Percentiles rank a stretch among this genome's conserved stretches.
Conservation (phyloP, 495 filamentous ascomycete genomes). For the Tuber umbilicatum region DNA sequence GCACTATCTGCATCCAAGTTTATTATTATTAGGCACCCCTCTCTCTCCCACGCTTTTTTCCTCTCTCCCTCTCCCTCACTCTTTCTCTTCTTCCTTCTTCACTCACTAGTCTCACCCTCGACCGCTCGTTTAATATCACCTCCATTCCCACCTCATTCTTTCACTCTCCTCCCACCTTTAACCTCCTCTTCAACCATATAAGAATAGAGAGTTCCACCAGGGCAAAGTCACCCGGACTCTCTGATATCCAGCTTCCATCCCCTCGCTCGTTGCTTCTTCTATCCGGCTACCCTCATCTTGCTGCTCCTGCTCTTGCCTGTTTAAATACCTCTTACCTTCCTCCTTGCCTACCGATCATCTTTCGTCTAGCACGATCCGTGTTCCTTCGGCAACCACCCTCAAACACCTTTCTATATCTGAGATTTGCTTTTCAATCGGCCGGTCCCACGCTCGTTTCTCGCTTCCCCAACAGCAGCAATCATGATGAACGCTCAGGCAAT, state of each 20-base stretch:
- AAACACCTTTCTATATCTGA: conserved; percentile 21
- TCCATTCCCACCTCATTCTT: conserved; percentile 12
- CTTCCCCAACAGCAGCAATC: conserved; percentile 18
- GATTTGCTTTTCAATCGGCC: conserved; percentile 26
- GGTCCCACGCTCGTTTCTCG: conserved; percentile 37
- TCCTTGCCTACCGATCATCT: neutral
- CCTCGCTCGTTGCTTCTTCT: neutral
- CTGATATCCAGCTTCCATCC: neutral
- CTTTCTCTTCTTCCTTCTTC: conserved; percentile 14
- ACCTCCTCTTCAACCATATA: conserved; percentile 12
- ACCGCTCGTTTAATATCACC: conserved; percentile 16
- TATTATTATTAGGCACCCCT: conserved; percentile 24
- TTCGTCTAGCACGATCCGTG: neutral
- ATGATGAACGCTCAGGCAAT: conserved; percentile 29
- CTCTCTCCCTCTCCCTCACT: conserved; percentile 25
- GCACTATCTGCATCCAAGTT: conserved; percentile 23
- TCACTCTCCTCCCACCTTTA: conserved; percentile 7
- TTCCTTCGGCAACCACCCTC: neutral
- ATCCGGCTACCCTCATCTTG: neutral
- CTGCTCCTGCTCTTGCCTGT: neutral
- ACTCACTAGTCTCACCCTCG: conserved; percentile 25
- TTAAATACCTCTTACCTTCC: neutral
- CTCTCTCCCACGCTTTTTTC: conserved; percentile 21
- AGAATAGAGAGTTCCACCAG: neutral
- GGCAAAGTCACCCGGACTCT: neutral